Evolutionary conservation across 139 green algal species (phyloP), one percentile per base, ranked within the genome.

Genomic region (Picochlorum sp.): DNA sequence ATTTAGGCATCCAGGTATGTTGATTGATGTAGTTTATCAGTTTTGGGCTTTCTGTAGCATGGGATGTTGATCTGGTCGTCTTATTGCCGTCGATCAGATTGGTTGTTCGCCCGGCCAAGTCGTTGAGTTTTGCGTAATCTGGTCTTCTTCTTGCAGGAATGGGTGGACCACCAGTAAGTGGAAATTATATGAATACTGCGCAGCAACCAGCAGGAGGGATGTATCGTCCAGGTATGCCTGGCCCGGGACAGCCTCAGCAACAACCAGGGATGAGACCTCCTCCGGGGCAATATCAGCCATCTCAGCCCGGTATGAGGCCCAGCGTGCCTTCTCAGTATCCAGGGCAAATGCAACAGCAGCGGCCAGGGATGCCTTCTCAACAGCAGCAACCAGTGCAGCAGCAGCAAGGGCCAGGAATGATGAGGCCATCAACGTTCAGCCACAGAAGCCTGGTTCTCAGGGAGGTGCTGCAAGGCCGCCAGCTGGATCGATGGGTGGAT

Each of bases 191-290:
- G 34, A 9, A 3, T 41, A 41, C 34, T 41, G 34, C 34, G 34
- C 34, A 41, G 34, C 34, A 41, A 41, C 34, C 34, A 11, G 7
- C 8, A 11, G 34, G 34, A 14, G 34, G 34, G 9, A 11, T 41
- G 34, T 41, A 41, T 41, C 34, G 34, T 41, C 34, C 34, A 41
- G 9, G 34, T 41, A 41, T 41, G 34, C 56, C 56, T 10, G n/a
- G 18, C 6, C 4, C 28, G 28, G 28, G 28, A 30, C 28, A 30
- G 28, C 28, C 28, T 30, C 30, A 55, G 49, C 49, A 55, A 55
- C 49, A 55, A 13, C 49, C 49, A 55, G 60, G 47, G 49, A 11
- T 20, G 44, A 58, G 38, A 37, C 62, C 62, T 26, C 15, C 44
- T 41, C 8, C 4, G 57, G 57, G n/a, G 20, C 20, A 45, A 9